phyloP scores from a whole-genome alignment of 768 basidiomycete species.

The Boletus rex-veris region DNA sequence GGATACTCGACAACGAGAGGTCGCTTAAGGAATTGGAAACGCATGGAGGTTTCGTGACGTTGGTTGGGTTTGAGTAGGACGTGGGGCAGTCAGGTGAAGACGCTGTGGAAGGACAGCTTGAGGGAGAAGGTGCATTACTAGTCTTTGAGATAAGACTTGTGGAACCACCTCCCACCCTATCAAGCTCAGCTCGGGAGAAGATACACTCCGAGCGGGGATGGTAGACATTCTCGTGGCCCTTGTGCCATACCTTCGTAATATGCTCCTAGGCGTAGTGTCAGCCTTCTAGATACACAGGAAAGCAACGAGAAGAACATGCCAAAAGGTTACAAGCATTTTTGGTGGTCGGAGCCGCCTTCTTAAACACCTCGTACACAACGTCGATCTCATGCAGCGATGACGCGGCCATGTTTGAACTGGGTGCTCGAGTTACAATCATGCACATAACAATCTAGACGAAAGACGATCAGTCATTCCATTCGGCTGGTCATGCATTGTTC shows the following conservation, averaged over 20 bases:
- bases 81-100: conserved; percentile 13
- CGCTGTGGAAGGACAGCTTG: conserved; percentile 1
- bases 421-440: conserved; percentile 48
- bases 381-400: conserved; percentile 50
- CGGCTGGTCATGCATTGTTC: background rate
- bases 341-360: conserved; percentile 43
- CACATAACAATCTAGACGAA: conserved; percentile 54
- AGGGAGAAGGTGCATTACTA: conserved; percentile 1
- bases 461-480: background rate
- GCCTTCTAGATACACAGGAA: background rate
- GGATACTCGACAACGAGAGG: conserved; percentile 12
- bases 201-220: conserved; percentile 22
- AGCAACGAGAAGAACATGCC: conserved; percentile 29
- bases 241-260: conserved; percentile 39
- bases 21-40: conserved; percentile 6
- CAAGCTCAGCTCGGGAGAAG: conserved; percentile 46
- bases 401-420: conserved; percentile 44
- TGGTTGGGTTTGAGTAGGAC: conserved; percentile 10
- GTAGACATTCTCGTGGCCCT: conserved; percentile 42
- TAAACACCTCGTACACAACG: conserved; percentile 41
- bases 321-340: conserved; percentile 44
- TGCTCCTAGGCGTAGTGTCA: conserved; percentile 31
- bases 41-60: background rate
- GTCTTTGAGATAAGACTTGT: conserved; percentile 41
- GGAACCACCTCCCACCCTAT: conserved; percentile 50